Evolutionary conservation across 257 asterid species (phyloP), one percentile per base, ranked within the genome.

Genomic region (Marsdenia floribunda): DNA sequence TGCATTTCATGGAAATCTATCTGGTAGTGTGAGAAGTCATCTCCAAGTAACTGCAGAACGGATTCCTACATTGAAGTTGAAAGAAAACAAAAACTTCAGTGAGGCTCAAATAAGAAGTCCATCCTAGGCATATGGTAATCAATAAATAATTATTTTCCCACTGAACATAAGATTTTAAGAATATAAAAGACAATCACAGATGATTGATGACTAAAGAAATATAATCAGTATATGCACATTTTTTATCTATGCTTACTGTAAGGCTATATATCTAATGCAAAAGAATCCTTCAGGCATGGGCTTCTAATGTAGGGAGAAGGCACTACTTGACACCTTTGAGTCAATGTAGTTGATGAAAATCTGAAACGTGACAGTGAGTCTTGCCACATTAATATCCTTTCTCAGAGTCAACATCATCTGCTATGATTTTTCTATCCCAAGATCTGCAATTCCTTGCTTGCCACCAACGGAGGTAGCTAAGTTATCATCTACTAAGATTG

Each of bases 221-320:
- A 26, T 14, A 61, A 40, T 64, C 35, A 37, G 50, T 71, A 91
- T 97, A 97, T 89, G 94, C 91, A 82, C 87, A 88, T 85, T 91
- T 91, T 52, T 93, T 29, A 86, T 86, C 96, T 84, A 80, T 84
- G 93, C 79, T 80, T 85, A 71, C 73, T n/a, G n/a, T n/a, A n/a
- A n/a, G n/a, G n/a, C n/a, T n/a, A n/a, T n/a, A n/a, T n/a, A n/a
- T n/a, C n/a, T n/a, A 82, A 71, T 71, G 68, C 83, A 1, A 83
- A 85, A 77, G 86, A 81, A 75, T 85, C 89, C 81, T 80, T 82
- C 22, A 84, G 87, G 76, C 84, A 94, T 21, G 98, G 98, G 79
- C 92, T 94, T 81, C 84, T 85, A 29, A 91, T 80, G 87, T 97
- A 94, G 35, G 98, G 97, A 65, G 98, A 97, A 76, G 97, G 98